These are phyloP conservation scores for Boletus pseudopeckii DNA, from an alignment of 768 basidiomycete genomes.

Conservation along the genomic window DNA sequence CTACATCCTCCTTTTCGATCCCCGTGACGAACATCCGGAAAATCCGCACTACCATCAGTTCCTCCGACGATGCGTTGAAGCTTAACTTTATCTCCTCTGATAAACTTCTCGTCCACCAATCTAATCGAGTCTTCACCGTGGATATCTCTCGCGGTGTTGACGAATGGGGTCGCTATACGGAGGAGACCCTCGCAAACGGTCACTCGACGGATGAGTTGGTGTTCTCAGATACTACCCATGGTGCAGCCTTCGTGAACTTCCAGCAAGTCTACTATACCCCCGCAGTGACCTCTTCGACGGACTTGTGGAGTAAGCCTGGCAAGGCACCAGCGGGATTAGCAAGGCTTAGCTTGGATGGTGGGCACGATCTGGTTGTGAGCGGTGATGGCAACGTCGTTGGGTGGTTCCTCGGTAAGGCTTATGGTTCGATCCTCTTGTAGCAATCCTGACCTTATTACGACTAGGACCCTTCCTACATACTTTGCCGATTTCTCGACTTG, in stretches of 20 bases:
- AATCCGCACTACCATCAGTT: slow-evolving; percentile 49
- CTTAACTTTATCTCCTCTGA: slow-evolving; percentile 56
- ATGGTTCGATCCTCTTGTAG: background rate
- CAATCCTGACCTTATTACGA: background rate
- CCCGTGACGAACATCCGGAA: slow-evolving; percentile 46
- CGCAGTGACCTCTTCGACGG: slow-evolving; percentile 39
- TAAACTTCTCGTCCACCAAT: slow-evolving; percentile 60
- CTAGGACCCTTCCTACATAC: slow-evolving; percentile 41
- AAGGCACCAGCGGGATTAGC: slow-evolving; percentile 60
- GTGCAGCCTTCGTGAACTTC: slow-evolving; percentile 66
- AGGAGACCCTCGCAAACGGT: slow-evolving; percentile 50
- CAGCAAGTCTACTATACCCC: slow-evolving; percentile 62
- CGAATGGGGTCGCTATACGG: slow-evolving; percentile 45
- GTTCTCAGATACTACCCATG: slow-evolving; percentile 38
- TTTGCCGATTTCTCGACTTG: slow-evolving; percentile 51
- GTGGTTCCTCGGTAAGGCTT: slow-evolving; percentile 65
- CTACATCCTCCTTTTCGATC: slow-evolving; percentile 28
- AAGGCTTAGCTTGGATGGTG: slow-evolving; percentile 68
- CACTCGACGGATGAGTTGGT: slow-evolving; percentile 56
- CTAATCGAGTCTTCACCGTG: slow-evolving; percentile 45
- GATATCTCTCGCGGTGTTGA: slow-evolving; percentile 47
- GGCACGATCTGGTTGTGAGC: slow-evolving; percentile 65
- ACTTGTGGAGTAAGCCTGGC: slow-evolving; percentile 67
- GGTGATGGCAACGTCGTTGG: slow-evolving; percentile 62
- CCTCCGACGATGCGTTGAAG: slow-evolving; percentile 39